Conservation (phyloP, 352 stramenopile species). For the Pythium rishiriense region DNA sequence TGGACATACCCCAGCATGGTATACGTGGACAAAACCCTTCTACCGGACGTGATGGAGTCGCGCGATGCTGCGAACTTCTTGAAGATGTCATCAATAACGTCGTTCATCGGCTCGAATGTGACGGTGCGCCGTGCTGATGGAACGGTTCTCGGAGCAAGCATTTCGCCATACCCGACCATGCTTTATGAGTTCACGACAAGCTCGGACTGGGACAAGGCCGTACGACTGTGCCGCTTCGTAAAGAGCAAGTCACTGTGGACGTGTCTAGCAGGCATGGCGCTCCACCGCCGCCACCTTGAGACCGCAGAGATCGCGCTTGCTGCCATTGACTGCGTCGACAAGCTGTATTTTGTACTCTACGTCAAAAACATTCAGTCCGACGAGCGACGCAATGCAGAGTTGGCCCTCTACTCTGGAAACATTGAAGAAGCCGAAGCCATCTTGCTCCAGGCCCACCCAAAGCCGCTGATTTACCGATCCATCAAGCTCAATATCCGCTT, state of each 20-base stretch:
- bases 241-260: constrained; percentile 91
- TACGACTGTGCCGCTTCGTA: constrained; percentile 91
- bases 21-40: constrained; percentile 90
- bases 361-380: constrained; percentile 85
- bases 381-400: constrained; percentile 86
- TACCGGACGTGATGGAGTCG: constrained; percentile 74
- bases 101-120: constrained; percentile 85
- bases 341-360: constrained; percentile 92
- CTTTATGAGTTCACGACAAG: constrained; percentile 84
- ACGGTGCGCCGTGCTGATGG: constrained; percentile 87
- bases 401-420: constrained; percentile 82
- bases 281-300: constrained; percentile 87
- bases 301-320: constrained; percentile 92
- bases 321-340: constrained; percentile 91
- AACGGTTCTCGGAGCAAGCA: constrained; percentile 74
- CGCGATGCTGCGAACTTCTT: constrained; percentile 81
- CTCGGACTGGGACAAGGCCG: constrained; percentile 90
- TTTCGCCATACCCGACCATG: constrained; percentile 82
- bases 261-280: constrained; percentile 88
- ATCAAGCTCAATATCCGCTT: constrained; percentile 94
- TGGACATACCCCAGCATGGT: constrained; percentile 93
- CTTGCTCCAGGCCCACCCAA: constrained; percentile 87
- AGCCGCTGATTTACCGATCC: constrained; percentile 88
- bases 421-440: constrained; percentile 93
- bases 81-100: constrained; percentile 84